Evolutionary conservation across 257 asterid species (phyloP).

Genomic region (Solanum okadae): DNA sequence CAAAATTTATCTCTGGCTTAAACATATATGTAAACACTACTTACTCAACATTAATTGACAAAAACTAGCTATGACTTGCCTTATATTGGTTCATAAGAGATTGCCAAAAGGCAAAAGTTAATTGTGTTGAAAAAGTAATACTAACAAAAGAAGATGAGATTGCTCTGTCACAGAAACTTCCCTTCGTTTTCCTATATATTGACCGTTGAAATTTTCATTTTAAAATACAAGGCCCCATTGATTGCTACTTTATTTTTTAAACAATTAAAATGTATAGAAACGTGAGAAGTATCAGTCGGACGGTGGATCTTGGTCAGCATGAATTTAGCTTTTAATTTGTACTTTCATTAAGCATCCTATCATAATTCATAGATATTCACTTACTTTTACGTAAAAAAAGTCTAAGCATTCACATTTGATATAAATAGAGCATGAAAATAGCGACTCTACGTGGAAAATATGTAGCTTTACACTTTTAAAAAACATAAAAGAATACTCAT

Average conservation of each 20-base stretch:
- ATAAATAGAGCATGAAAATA: neutral
- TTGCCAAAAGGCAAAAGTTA: neutral
- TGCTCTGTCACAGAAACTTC: neutral
- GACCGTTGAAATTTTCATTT: neutral
- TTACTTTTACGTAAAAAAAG: neutral
- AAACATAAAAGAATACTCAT: neutral
- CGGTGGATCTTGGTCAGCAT: neutral
- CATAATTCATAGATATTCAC: neutral
- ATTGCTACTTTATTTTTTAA: neutral
- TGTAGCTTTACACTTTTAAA: neutral
- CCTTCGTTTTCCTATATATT: neutral
- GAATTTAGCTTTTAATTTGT: neutral
- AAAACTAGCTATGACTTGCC: neutral
- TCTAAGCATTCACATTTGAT: neutral
- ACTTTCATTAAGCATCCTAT: neutral
- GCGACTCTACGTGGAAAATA: neutral
- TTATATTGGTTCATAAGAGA: neutral
- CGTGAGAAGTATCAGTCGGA: neutral
- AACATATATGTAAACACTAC: slow-evolving; percentile 12
- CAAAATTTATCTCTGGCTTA: slow-evolving; percentile 20
- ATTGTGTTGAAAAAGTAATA: neutral
- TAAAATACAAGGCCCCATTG: neutral
- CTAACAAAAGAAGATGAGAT: neutral
- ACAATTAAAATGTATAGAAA: neutral
- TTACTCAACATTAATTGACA: neutral